A percentile compares a stretch with the other conserved stretches of the same genome.
These are phyloP conservation scores for Pelagophyceae sp. DNA, from an alignment of 352 stramenopile species.

Conservation along the genomic window DNA sequence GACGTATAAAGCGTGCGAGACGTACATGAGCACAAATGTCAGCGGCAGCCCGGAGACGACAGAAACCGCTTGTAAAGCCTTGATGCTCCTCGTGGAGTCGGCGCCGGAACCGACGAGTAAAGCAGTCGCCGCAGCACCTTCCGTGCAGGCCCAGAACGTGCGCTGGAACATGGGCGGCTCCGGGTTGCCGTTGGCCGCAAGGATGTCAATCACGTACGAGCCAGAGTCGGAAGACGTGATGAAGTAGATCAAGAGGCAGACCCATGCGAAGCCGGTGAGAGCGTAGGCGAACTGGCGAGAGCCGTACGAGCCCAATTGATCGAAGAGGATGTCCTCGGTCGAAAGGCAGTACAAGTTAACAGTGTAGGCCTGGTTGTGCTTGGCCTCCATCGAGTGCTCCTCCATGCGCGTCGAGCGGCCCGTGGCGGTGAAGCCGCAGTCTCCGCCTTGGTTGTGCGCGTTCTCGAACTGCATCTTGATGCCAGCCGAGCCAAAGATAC, in stretches of 20 bases:
- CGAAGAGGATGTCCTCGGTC: constrained; percentile 7
- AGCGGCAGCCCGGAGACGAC: constrained; percentile 45
- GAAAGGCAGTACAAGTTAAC: constrained; percentile 26
- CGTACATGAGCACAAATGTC: constrained; percentile 31
- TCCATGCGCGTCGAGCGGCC: background rate
- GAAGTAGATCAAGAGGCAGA: constrained; percentile 39
- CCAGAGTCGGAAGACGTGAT: constrained; percentile 47
- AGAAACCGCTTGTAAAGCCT: constrained; percentile 39
- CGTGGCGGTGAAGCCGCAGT: background rate
- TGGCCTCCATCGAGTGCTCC: background rate
- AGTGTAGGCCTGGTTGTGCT: constrained; percentile 24
- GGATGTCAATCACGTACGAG: constrained; percentile 42
- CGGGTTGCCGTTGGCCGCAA: constrained; percentile 41
- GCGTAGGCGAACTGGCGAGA: background rate
- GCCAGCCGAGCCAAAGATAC: constrained; percentile 39
- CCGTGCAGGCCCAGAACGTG: constrained; percentile 45
- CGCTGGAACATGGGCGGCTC: constrained; percentile 41
- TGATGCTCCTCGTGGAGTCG: constrained; percentile 24
- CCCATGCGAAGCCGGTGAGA: background rate
- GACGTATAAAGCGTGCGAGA: constrained; percentile 1
- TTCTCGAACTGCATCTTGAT: constrained; percentile 26
- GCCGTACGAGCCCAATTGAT: background rate
- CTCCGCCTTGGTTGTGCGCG: background rate
- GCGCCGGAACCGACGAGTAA: constrained; percentile 30
- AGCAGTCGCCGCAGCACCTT: constrained; percentile 37